Evolutionary conservation across 345 rosid species (phyloP).

Genomic region (Carallia pectinifolia): DNA sequence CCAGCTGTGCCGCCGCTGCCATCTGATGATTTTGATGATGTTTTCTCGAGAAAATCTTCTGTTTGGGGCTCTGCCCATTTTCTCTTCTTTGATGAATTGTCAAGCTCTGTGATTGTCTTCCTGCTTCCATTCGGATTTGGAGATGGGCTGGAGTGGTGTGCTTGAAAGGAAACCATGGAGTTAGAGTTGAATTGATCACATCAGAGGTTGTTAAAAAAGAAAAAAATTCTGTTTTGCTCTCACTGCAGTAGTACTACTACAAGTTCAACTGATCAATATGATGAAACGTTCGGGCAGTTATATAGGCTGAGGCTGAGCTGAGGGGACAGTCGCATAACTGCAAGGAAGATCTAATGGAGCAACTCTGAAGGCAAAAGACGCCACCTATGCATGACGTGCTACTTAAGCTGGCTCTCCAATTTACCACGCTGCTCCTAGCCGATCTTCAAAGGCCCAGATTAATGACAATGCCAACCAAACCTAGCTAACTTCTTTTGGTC

Average conservation of each 20-base stretch:
- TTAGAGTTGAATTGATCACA: background rate
- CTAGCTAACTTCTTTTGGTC: constrained; percentile 23
- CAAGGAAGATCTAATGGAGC: constrained; percentile 25
- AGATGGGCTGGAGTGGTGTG: constrained; percentile 21
- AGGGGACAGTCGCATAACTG: constrained; percentile 21
- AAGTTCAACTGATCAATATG: constrained; percentile 10
- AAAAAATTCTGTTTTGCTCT: background rate
- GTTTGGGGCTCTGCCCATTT: constrained; percentile 35
- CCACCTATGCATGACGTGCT: constrained; percentile 53
- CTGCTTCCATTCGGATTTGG: constrained; percentile 21
- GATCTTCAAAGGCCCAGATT: constrained; percentile 15
- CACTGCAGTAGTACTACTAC: background rate
- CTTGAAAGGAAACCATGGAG: constrained; percentile 50
- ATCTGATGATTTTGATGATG: constrained; percentile 19
- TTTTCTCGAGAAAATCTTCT: constrained; percentile 23
- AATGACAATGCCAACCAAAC: constrained; percentile 15
- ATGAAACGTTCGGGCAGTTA: constrained; percentile 28
- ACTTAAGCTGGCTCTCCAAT: constrained; percentile 46
- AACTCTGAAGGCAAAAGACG: constrained; percentile 20
- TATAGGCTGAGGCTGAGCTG: constrained; percentile 32
- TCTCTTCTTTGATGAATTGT: constrained; percentile 49
- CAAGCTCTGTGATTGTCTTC: constrained; percentile 26
- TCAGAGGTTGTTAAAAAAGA: background rate
- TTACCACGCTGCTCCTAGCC: constrained; percentile 27
- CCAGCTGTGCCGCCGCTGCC: constrained; percentile 14